Evolutionary conservation across 345 rosid genomes (phyloP), one percentile per base, ranked within the genome.

Genomic region (Bruguiera gymnorhiza): DNA sequence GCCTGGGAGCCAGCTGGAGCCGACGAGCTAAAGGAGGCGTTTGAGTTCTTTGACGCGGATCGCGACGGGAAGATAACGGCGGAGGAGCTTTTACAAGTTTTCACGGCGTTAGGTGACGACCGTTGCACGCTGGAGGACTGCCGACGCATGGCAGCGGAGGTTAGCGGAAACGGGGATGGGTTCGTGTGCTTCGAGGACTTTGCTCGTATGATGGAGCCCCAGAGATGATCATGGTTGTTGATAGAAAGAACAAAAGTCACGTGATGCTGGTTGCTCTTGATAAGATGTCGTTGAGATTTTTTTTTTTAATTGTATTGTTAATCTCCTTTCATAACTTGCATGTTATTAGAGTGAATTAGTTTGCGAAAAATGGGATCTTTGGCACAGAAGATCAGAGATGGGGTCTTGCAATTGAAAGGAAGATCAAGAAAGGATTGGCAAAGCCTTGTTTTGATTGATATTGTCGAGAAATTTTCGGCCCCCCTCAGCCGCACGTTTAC

Each of bases 101-200:
- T 80, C 67, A 73, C 66, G 23, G 82, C 80, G 2, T 76, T 95
- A 2, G 96, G 96, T 2, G 97, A 90, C 56, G 89, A 86, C n/a
- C 53, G 65, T 76, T 89, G 92, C 90, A 85, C 97, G 80, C 26
- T 95, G 6, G 97, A 87, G 26, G 99, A 95, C 20, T 95, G 99
- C 88, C 70, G 73, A 82, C 87, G 93, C 64, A 95, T 95, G 98
- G 88, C 90, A 78, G 94, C 90, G 3, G 81, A 60, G 2, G 97
- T 92, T 13, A 93, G 83, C 75, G 82, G 77, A 66, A 88, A 83
- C 52, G 89, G 86, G 18, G 90, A 88, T 6, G 99, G 94, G 26
- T 90, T 92, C 73, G 99, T 95, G 57, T 90, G 98, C 78, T 95
- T 92, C 69, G 87, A 85, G 52, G 98, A 95, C 75, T 95, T 95